Evolutionary conservation across 1,139 yeast species (phyloP).

Genomic region (Saccharomyces hybrid): DNA sequence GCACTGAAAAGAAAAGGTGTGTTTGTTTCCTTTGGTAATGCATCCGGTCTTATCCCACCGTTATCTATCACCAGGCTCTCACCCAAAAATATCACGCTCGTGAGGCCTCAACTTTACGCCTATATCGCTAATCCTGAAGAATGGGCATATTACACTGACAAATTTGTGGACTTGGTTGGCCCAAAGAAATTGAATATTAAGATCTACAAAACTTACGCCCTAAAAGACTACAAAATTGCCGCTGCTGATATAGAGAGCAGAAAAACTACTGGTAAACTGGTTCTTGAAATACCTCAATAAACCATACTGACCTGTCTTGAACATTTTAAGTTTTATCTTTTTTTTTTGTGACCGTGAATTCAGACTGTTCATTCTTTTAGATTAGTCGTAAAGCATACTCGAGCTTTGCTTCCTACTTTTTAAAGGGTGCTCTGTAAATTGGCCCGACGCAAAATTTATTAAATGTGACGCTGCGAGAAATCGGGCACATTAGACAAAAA

Average conservation of each 20-base stretch:
- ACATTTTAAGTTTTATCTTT: neutral
- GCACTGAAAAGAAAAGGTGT: slow-evolving; percentile 65
- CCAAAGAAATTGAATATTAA: slow-evolving; percentile 46
- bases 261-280: slow-evolving; percentile 69
- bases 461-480: neutral
- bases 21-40: slow-evolving; percentile 71
- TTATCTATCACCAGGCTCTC: slow-evolving; percentile 43
- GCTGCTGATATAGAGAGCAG: slow-evolving; percentile 64
- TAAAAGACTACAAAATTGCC: slow-evolving; percentile 58
- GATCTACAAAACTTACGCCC: slow-evolving; percentile 48
- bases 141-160: slow-evolving; percentile 46
- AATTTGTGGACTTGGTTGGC: slow-evolving; percentile 41
- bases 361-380: too few relatives aligned
- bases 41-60: slow-evolving; percentile 81
- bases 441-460: neutral
- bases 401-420: neutral
- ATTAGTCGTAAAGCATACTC: too few relatives aligned
- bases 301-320: neutral
- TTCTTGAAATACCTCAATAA: slow-evolving; percentile 49
- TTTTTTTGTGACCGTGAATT: neutral
- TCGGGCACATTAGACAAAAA: neutral
- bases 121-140: slow-evolving; percentile 51
- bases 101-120: slow-evolving; percentile 55
- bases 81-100: slow-evolving; percentile 53
- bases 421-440: neutral